A percentile compares a stretch with the other conserved stretches of the same genome.
Evolutionary conservation across 805 yeast genomes (phyloP).

Genomic region (Wickerhamiella parazyma): DNA sequence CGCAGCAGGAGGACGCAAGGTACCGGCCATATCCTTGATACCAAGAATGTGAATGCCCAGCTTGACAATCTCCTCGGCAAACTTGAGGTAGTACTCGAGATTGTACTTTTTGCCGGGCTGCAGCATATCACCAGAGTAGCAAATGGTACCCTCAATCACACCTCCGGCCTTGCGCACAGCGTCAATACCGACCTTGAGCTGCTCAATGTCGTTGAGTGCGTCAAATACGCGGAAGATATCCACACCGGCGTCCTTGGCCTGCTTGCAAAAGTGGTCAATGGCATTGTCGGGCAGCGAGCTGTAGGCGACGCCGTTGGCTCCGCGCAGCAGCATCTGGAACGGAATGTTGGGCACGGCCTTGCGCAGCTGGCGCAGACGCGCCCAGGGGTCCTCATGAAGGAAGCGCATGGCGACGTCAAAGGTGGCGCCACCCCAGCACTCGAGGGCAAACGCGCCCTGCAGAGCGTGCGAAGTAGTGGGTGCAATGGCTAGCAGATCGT

Average conservation of each 20-base stretch:
- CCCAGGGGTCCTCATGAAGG: slow-evolving; percentile 99
- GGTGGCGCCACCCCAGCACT: slow-evolving; percentile 99
- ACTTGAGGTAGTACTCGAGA: slow-evolving; percentile 70
- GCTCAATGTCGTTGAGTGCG: slow-evolving; percentile 92
- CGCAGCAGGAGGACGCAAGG: slow-evolving; percentile 92
- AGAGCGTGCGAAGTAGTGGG: slow-evolving; percentile 86
- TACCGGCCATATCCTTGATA: slow-evolving; percentile 99
- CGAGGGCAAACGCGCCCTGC: slow-evolving; percentile 83
- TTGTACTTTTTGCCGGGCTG: slow-evolving; percentile 92
- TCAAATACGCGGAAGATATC: slow-evolving; percentile 97
- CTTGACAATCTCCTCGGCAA: slow-evolving; percentile 69
- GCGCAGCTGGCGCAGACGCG: slow-evolving; percentile 75
- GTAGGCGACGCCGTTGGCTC: slow-evolving; percentile 99
- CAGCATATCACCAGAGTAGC: slow-evolving; percentile 98
- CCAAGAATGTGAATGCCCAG: slow-evolving; percentile 97
- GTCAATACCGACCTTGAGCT: slow-evolving; percentile 91
- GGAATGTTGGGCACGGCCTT: slow-evolving; percentile 93
- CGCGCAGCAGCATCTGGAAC: slow-evolving; percentile 97
- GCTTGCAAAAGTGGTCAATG: slow-evolving; percentile 88
- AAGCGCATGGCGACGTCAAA: slow-evolving; percentile 98
- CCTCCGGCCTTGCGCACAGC: slow-evolving; percentile 98
- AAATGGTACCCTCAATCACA: slow-evolving; percentile 95
- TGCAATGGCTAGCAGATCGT: slow-evolving; percentile 83
- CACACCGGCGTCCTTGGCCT: slow-evolving; percentile 92
- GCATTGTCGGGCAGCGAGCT: slow-evolving; percentile 97